These are phyloP conservation scores for Porpolomopsis calyptriformis DNA, from an alignment of 768 basidiomycete genomes.

Conservation along the genomic window DNA sequence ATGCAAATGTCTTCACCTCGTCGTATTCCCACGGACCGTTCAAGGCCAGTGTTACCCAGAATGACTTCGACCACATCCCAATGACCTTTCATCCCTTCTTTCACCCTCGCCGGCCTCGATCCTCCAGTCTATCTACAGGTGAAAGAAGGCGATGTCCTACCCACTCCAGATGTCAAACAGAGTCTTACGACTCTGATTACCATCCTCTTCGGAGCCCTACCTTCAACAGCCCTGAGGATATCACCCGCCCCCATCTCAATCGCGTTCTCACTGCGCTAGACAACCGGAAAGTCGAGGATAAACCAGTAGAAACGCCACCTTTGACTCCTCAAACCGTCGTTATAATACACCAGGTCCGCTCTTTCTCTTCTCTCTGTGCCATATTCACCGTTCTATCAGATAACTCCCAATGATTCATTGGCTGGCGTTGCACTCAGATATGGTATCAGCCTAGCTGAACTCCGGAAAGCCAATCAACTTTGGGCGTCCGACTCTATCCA, in stretches of 20 bases:
- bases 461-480: constrained; percentile 82
- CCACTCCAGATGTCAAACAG: neutral
- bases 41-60: too few species aligned
- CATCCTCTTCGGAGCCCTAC: constrained; percentile 14
- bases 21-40: too few species aligned
- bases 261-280: constrained; percentile 21
- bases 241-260: constrained; percentile 32
- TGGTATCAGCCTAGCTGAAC: constrained; percentile 70
- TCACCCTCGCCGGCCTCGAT: too few species aligned
- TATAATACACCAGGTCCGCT: constrained; percentile 45
- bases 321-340: constrained; percentile 52
- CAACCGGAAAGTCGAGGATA: constrained; percentile 1
- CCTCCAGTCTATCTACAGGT: too few species aligned
- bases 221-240: constrained; percentile 14
- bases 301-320: too few species aligned
- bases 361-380: neutral
- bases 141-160: neutral
- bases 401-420: constrained; percentile 66
- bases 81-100: too few species aligned
- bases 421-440: constrained; percentile 85
- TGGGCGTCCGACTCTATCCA: constrained; percentile 93
- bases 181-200: neutral
- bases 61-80: too few species aligned
- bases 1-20: too few species aligned
- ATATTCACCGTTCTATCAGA: constrained; percentile 28